A percentile compares a stretch with the other conserved stretches of the same genome.
Conservation (phyloP, 2,329 filamentous ascomycete species). For the Botrytis porri region DNA sequence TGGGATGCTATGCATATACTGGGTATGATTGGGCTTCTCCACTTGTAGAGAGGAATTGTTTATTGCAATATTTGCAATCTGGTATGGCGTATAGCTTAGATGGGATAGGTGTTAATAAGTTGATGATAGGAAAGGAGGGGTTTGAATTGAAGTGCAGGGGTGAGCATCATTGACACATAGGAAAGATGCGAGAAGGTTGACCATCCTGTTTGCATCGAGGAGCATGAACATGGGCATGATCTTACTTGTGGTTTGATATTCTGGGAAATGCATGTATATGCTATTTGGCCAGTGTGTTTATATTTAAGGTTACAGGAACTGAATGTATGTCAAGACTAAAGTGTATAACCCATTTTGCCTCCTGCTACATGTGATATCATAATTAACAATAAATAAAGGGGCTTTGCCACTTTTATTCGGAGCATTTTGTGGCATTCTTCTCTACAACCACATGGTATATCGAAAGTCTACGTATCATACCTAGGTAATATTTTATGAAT, state of each 20-base stretch:
- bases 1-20: background rate
- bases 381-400: too few species aligned
- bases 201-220: background rate
- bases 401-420: background rate
- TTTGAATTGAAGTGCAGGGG: background rate
- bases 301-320: background rate
- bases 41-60: background rate
- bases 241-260: background rate
- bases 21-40: background rate
- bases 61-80: background rate
- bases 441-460: background rate
- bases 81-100: conserved; percentile 7
- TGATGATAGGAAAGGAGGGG: background rate
- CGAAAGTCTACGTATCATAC: background rate
- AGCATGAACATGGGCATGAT: background rate
- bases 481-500: background rate
- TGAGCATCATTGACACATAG: conserved; percentile 4
- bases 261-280: background rate
- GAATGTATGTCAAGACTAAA: background rate
- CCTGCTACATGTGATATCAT: background rate
- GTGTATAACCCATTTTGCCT: background rate
- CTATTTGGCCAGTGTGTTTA: background rate
- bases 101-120: background rate
- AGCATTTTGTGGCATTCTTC: background rate
- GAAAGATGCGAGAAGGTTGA: background rate